Conservation (phyloP, 108 stramenopile species). For the Schizochytrium sp. region DNA sequence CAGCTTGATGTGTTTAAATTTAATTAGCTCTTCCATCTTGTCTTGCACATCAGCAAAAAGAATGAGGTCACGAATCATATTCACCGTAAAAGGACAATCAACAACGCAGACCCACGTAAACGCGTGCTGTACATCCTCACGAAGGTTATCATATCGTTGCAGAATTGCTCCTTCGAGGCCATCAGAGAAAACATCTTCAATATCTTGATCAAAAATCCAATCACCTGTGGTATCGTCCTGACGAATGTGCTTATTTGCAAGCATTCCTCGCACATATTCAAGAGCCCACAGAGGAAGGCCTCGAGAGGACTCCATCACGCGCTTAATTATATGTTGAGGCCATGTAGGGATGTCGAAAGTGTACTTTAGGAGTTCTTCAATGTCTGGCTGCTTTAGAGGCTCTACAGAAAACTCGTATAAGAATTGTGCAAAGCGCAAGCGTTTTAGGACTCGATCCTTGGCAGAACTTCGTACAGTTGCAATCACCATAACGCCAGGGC, state of each 20-base stretch:
- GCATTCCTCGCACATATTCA: slow-evolving; percentile 58
- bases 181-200: slow-evolving; percentile 41
- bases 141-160: slow-evolving; percentile 46
- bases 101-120: slow-evolving; percentile 50
- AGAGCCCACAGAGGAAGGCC: slow-evolving; percentile 53
- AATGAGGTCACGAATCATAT: slow-evolving; percentile 27
- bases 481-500: slow-evolving; percentile 35
- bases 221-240: neutral
- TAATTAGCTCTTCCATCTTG: slow-evolving; percentile 55
- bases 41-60: slow-evolving; percentile 23
- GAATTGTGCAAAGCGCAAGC: neutral
- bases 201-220: slow-evolving; percentile 52
- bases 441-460: slow-evolving; percentile 7
- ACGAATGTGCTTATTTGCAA: slow-evolving; percentile 46
- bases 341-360: neutral
- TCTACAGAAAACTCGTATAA: slow-evolving; percentile 2
- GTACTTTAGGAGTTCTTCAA: slow-evolving; percentile 28
- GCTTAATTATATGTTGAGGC: slow-evolving; percentile 40
- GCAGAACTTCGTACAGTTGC: slow-evolving; percentile 42
- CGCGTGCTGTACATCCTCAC: slow-evolving; percentile 40
- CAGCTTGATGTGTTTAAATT: slow-evolving; percentile 1
- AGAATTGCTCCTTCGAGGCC: slow-evolving; percentile 49
- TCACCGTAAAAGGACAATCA: slow-evolving; percentile 1
- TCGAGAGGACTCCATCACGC: slow-evolving; percentile 10
- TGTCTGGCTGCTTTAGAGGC: neutral